Conservation (phyloP, 345 rosid genomes). For the Cardamine chenopodiifolia region DNA sequence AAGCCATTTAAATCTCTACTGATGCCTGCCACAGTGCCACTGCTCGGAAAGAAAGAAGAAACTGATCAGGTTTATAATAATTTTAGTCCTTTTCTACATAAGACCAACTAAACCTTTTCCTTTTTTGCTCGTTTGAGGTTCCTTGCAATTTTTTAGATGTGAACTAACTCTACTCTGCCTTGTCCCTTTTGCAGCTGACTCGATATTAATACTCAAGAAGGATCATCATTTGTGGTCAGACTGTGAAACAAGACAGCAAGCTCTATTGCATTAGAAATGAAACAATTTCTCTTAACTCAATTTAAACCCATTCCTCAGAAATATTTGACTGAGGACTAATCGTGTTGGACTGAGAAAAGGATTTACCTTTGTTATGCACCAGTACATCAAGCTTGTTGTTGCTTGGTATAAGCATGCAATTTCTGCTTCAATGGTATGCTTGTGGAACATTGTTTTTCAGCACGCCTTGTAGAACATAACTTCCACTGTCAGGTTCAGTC, state of each 20-base stretch:
- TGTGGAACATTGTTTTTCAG: not conserved
- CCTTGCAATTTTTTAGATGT: not conserved
- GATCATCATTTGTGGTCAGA: conserved; percentile 22
- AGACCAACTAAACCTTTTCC: conserved; percentile 6
- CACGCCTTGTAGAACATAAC: conserved; percentile 1
- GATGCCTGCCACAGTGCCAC: conserved; percentile 33
- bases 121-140: not conserved
- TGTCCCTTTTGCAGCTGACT: conserved; percentile 18
- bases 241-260: conserved; percentile 9
- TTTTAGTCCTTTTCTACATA: conserved; percentile 10
- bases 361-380: conserved; percentile 11
- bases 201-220: not conserved
- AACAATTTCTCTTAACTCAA: conserved; percentile 7
- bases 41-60: conserved; percentile 19
- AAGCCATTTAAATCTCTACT: conserved; percentile 13
- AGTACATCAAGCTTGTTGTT: conserved; percentile 20
- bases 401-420: conserved; percentile 32
- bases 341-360: conserved; percentile 22
- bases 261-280: conserved; percentile 7
- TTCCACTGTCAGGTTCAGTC: conserved; percentile 15
- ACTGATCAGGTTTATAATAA: conserved; percentile 47
- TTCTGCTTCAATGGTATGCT: conserved; percentile 11
- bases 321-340: conserved; percentile 15
- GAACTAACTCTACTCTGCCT: conserved; percentile 13
- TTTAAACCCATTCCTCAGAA: conserved; percentile 24